Evolutionary conservation across 495 filamentous ascomycete species (phyloP).

Genomic region (Penicillium odoratum): DNA sequence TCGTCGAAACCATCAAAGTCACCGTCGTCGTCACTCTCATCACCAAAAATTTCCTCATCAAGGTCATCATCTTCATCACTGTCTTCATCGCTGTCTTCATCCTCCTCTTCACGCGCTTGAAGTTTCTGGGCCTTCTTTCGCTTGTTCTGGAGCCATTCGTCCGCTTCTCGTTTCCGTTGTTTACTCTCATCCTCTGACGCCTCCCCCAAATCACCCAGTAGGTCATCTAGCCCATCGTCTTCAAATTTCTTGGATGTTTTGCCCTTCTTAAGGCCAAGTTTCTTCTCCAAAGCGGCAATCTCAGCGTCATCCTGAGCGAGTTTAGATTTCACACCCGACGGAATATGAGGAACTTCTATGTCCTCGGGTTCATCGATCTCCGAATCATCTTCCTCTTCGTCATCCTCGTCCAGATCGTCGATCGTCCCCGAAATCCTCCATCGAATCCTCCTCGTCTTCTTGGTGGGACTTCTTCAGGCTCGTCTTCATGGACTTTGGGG

Average conservation of each 20-base stretch:
- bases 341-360: conserved; percentile 29
- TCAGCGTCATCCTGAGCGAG: conserved; percentile 76
- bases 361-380: conserved; percentile 21
- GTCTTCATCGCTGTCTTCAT: conserved; percentile 24
- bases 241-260: conserved; percentile 69
- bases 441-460: conserved; percentile 10
- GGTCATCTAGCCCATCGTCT: conserved; percentile 82
- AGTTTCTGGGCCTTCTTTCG: conserved; percentile 57
- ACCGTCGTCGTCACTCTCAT: conserved; percentile 31
- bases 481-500: neutral
- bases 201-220: conserved; percentile 70
- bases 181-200: conserved; percentile 47
- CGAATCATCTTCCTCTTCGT: conserved; percentile 7
- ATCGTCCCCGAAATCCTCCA: neutral
- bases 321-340: conserved; percentile 61
- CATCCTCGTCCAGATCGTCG: conserved; percentile 2
- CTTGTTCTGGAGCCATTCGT: conserved; percentile 60
- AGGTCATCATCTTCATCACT: conserved; percentile 34
- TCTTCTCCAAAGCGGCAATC: conserved; percentile 86
- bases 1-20: conserved; percentile 45
- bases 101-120: conserved; percentile 29
- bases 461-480: neutral
- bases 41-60: conserved; percentile 27
- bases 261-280: conserved; percentile 79
- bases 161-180: conserved; percentile 57